phyloP scores from a whole-genome alignment of 768 basidiomycete species.

The Collybia nuda region DNA sequence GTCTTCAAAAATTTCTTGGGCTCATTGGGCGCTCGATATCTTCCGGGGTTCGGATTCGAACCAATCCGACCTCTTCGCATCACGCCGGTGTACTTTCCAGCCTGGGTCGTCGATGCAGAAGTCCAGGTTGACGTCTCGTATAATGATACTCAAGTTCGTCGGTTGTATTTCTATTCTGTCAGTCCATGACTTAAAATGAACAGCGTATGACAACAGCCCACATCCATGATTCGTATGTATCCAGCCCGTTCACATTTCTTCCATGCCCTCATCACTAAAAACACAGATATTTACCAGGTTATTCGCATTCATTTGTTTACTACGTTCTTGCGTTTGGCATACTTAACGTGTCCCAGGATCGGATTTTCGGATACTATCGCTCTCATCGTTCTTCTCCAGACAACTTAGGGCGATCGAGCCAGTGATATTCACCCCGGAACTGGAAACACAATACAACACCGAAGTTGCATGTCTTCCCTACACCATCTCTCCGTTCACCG shows the following conservation, averaged over 20 bases:
- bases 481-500: conserved; percentile 49
- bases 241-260: conserved; percentile 2
- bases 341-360: conserved; percentile 32
- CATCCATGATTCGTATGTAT: conserved; percentile 48
- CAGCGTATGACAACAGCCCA: conserved; percentile 32
- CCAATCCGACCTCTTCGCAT: conserved; percentile 44
- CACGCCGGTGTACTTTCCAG: conserved; percentile 59
- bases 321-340: not conserved
- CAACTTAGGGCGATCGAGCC: conserved; percentile 22
- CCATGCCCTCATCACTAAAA: conserved; percentile 11
- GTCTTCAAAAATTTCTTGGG: conserved; percentile 20
- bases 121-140: conserved; percentile 35
- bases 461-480: conserved; percentile 60
- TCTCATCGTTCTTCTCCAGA: conserved; percentile 34
- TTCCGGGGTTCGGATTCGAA: conserved; percentile 37
- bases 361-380: conserved; percentile 44
- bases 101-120: conserved; percentile 61
- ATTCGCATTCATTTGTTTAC: not conserved
- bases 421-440: conserved; percentile 46
- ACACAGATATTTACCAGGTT: conserved; percentile 47
- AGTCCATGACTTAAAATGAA: not conserved
- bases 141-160: conserved; percentile 22
- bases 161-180: conserved; percentile 1
- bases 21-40: conserved; percentile 31
- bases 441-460: conserved; percentile 45